Conservation (phyloP, 1,284 basidiomycete species). For the Peniophora sp. region DNA sequence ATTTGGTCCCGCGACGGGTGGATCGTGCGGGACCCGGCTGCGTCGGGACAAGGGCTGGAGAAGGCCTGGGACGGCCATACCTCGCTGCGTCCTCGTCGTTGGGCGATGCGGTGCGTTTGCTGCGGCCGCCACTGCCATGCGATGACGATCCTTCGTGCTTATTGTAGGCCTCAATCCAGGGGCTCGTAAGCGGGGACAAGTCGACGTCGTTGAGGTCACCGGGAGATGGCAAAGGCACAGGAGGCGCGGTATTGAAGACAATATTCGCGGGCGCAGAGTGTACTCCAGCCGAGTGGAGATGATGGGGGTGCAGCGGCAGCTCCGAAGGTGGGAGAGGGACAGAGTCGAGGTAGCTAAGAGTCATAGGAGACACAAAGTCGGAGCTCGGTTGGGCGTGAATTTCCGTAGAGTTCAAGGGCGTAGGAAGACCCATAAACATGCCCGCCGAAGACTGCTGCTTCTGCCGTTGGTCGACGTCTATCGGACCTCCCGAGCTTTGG, state of each 20-base stretch:
- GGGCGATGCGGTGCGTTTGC: constrained; percentile 25
- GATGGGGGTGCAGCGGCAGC: constrained; percentile 20
- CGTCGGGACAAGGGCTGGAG: constrained; percentile 12
- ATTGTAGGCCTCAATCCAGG: constrained; percentile 54
- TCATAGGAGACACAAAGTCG: constrained; percentile 59
- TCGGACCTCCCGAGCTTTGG: constrained; percentile 29
- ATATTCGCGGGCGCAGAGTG: constrained; percentile 59
- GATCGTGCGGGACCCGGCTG: constrained; percentile 5
- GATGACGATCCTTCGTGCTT: constrained; percentile 9
- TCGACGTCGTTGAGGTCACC: constrained; percentile 53
- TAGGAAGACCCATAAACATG: constrained; percentile 21
- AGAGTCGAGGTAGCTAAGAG: constrained; percentile 26
- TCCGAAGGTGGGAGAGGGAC: constrained; percentile 16
- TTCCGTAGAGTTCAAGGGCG: constrained; percentile 47
- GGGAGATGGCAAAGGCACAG: constrained; percentile 28
- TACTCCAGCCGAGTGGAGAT: constrained; percentile 10
- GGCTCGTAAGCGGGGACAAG: constrained; percentile 68
- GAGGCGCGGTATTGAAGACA: constrained; percentile 39
- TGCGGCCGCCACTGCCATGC: constrained; percentile 2
- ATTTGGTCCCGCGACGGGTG: constrained; percentile 39
- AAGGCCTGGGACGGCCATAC: constrained; percentile 42
- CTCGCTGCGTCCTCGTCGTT: constrained; percentile 26
- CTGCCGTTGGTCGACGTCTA: constrained; percentile 26
- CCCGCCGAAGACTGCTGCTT: constrained; percentile 4
- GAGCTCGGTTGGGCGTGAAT: constrained; percentile 51